Percentiles rank a stretch among this genome's conserved stretches.
Evolutionary conservation across 495 filamentous ascomycete genomes (phyloP).

Genomic region (Trichocladium antarcticum): DNA sequence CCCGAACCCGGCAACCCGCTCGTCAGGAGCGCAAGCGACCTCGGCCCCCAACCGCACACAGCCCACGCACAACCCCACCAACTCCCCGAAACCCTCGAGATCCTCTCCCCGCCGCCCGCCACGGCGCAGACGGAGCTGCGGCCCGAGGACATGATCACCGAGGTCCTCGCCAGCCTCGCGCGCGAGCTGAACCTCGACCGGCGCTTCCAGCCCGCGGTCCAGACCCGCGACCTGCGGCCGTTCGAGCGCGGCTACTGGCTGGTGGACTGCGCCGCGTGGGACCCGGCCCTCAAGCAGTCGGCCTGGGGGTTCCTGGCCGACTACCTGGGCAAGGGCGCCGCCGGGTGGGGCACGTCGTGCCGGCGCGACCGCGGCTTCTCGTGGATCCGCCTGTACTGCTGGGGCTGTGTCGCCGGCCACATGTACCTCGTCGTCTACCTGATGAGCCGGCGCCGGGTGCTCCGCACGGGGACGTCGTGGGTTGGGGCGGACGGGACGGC

Average conservation of each 20-base stretch:
- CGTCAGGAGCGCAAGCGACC: conserved; percentile 29
- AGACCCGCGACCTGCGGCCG: conserved; percentile 39
- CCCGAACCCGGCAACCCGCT: conserved; percentile 10
- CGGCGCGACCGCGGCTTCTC: conserved; percentile 27
- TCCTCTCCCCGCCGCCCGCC: conserved; percentile 28
- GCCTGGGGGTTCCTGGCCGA: conserved; percentile 53
- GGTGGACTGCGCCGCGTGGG: conserved; percentile 41
- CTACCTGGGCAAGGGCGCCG: conserved; percentile 46
- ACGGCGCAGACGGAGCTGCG: conserved; percentile 13
- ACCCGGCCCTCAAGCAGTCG: conserved; percentile 26
- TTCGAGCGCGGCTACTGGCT: conserved; percentile 63
- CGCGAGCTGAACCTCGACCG: conserved; percentile 38
- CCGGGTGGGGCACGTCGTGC: conserved; percentile 57
- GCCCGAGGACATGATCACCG: conserved; percentile 37
- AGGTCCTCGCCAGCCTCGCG: conserved; percentile 42
- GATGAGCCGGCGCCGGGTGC: conserved; percentile 47
- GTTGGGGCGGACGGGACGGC: conserved; percentile 42
- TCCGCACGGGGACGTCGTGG: conserved; percentile 46
- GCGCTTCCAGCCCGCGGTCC: conserved; percentile 42
- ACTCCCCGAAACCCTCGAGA: conserved; percentile 17
- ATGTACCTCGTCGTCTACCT: conserved; percentile 56
- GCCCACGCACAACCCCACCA: not conserved
- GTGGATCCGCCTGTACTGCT: conserved; percentile 49
- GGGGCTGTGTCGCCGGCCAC: conserved; percentile 51
- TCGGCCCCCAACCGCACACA: conserved; percentile 18